Evolutionary conservation across 345 rosid species (phyloP), one percentile per base, ranked within the genome.

Genomic region (Excoecaria agallocha): DNA sequence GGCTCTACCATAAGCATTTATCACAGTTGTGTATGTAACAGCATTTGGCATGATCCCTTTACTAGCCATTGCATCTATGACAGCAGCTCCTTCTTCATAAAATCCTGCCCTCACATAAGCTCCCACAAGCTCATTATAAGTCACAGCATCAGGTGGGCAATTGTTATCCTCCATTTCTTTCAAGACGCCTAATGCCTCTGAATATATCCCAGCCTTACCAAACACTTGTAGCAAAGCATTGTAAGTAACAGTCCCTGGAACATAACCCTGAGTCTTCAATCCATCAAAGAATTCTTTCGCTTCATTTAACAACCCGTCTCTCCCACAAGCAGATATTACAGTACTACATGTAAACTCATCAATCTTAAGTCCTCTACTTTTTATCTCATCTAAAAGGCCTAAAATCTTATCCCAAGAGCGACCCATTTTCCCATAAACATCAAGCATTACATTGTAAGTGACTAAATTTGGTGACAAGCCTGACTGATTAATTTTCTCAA

Each of bases 281-380:
- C 86, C 87, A n/a, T 78, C 60, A 71, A 92, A 90, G 80, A 90
- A 94, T 51, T 68, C 85, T 72, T 92, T 92, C 0, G 98, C 98
- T 78, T 94, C 91, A 64, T 78, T 79, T 60, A 94, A 63, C 78
- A 92, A 73, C 30, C 97, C 97, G 71, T 92, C 97, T 78, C 96
- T 88, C 41, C 93, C 94, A 78, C 90, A 94, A 51, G 98, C 98
- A 48, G 98, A 82, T 54, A 94, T 62, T 72, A 94, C 98, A 22
- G 97, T 92, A 50, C 98, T 94, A 61, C 90, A 91, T 74, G 98
- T 92, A 64, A 94, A 94, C 69, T 94, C 98, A 78, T 92, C 97
- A 55, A 84, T 89, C 25, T 78, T 69, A 56, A 92, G 83, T 30
- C 93, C 87, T 74, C 76, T 80, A 79, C 77, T 81, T 82, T 80